Conservation (phyloP, 495 filamentous ascomycete species). For the Thermothielavioides terrestris region DNA sequence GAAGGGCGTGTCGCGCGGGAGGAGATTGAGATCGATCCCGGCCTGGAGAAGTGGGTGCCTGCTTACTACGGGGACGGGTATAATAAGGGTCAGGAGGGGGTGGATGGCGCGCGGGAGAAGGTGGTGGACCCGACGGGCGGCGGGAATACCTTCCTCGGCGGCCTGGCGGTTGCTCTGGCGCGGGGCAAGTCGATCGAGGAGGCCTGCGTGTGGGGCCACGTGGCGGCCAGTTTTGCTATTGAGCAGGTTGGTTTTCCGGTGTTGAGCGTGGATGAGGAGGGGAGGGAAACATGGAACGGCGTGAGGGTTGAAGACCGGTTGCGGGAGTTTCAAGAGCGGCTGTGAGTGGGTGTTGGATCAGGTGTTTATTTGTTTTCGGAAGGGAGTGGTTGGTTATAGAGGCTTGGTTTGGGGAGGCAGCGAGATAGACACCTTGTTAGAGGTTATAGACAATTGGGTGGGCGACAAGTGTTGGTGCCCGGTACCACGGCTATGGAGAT, state of each 20-base stretch:
- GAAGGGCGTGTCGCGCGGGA: slow-evolving; percentile 46
- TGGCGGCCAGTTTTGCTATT: slow-evolving; percentile 87
- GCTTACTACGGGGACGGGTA: slow-evolving; percentile 41
- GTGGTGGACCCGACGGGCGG: slow-evolving; percentile 94
- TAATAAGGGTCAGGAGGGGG: neutral
- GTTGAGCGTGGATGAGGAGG: slow-evolving; percentile 42
- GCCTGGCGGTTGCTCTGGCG: slow-evolving; percentile 64
- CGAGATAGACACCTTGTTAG: too few relatives aligned
- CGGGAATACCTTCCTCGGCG: slow-evolving; percentile 88
- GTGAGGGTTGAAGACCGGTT: slow-evolving; percentile 46
- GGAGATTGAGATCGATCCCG: slow-evolving; percentile 50
- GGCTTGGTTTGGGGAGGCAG: too few relatives aligned
- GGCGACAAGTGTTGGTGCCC: too few relatives aligned
- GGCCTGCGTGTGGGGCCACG: slow-evolving; percentile 68
- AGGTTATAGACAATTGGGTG: neutral
- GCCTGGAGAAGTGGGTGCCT: slow-evolving; percentile 50
- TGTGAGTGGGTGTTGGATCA: slow-evolving; percentile 6
- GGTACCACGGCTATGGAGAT: too few relatives aligned
- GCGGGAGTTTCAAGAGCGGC: slow-evolving; percentile 37
- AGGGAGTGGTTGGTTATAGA: neutral
- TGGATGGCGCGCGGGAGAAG: slow-evolving; percentile 42
- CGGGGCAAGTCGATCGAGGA: slow-evolving; percentile 53
- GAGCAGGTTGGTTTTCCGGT: slow-evolving; percentile 83
- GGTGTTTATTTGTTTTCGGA: neutral
- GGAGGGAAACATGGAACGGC: slow-evolving; percentile 72